These are phyloP conservation scores for Phylloporus sp. DNA, from an alignment of 768 basidiomycete species.

Conservation along the genomic window DNA sequence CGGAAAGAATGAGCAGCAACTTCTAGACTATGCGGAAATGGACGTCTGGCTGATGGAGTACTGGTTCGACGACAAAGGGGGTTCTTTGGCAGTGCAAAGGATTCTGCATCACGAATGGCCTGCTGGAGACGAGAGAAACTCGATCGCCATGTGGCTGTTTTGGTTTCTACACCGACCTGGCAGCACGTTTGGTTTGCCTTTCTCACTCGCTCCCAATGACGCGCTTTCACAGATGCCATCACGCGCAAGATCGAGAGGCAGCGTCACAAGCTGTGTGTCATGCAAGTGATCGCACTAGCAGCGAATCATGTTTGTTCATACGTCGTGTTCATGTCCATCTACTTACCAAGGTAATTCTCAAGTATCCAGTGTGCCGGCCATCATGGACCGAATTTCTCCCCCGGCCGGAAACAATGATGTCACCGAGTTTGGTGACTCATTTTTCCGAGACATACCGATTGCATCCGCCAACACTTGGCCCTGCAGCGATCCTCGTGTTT, in stretches of 20 bases:
- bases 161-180: constrained; percentile 69
- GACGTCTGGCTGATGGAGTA: constrained; percentile 63
- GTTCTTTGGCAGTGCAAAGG: constrained; percentile 44
- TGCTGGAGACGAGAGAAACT: constrained; percentile 43
- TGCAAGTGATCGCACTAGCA: constrained; percentile 63
- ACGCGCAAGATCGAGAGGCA: constrained; percentile 35
- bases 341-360: constrained; percentile 12
- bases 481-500: constrained; percentile 71
- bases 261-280: constrained; percentile 44
- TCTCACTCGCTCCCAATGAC: background rate
- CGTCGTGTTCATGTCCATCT: constrained; percentile 13
- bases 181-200: constrained; percentile 40
- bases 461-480: constrained; percentile 57
- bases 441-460: constrained; percentile 47
- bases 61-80: constrained; percentile 59
- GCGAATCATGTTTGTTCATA: constrained; percentile 52
- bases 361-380: constrained; percentile 61
- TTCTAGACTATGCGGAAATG: constrained; percentile 64
- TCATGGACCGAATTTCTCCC: constrained; percentile 59
- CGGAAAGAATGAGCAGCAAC: constrained; percentile 64
- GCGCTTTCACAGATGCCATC: constrained; percentile 44
- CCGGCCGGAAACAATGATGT: constrained; percentile 17
- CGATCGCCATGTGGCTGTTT: constrained; percentile 74
- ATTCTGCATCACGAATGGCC: constrained; percentile 56
- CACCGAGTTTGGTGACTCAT: constrained; percentile 30